Conservation (phyloP, 768 basidiomycete genomes). For the Fomitopsis pulvina region DNA sequence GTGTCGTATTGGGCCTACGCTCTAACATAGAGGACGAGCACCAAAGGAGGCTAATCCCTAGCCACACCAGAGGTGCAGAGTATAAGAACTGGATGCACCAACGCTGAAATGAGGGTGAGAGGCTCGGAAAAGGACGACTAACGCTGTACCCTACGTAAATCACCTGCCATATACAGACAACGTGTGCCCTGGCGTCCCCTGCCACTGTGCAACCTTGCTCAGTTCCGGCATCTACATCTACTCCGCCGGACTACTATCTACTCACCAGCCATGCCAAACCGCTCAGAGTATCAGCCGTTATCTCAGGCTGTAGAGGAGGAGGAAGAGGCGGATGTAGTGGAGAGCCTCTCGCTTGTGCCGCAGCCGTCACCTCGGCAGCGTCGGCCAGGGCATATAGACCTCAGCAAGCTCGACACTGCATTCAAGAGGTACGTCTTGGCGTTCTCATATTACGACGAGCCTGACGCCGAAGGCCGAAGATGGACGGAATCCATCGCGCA, state of each 20-base stretch:
- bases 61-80: too few species aligned
- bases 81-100: neutral
- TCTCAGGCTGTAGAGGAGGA: slow-evolving; percentile 36
- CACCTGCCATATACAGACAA: neutral
- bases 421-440: slow-evolving; percentile 58
- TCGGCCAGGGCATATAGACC: slow-evolving; percentile 65
- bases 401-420: slow-evolving; percentile 72
- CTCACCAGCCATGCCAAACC: slow-evolving; percentile 30
- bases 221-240: neutral
- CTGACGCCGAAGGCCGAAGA: slow-evolving; percentile 27
- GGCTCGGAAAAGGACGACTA: neutral
- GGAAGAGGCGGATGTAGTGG: slow-evolving; percentile 33
- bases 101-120: too few species aligned
- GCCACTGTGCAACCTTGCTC: neutral
- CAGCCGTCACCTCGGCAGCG: slow-evolving; percentile 22
- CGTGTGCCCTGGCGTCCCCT: neutral
- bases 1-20: too few species aligned
- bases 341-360: slow-evolving; percentile 20
- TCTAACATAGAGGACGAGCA: too few species aligned
- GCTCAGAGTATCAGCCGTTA: slow-evolving; percentile 41
- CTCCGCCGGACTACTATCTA: neutral
- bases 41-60: too few species aligned
- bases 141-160: neutral
- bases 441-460: neutral
- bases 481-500: slow-evolving; percentile 87